Evolutionary conservation across 805 yeast species (phyloP).

Genomic region (Wickerhamomyces xylosicus): DNA sequence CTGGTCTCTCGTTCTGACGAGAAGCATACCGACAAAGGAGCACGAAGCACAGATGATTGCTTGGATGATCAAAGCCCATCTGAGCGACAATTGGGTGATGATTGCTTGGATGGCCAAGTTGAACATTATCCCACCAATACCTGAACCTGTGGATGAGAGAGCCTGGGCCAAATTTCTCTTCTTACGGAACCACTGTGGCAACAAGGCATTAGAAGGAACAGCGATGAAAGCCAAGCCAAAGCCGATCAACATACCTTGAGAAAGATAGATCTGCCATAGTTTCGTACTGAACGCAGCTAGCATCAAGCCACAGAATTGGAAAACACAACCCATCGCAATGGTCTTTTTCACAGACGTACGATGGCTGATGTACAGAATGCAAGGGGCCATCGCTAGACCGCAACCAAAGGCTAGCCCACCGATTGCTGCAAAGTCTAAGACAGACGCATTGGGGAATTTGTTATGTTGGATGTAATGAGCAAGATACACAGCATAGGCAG

Average conservation of each 20-base stretch:
- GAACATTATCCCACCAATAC: slow-evolving; percentile 34
- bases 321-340: slow-evolving; percentile 35
- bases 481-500: slow-evolving; percentile 45
- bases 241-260: slow-evolving; percentile 60
- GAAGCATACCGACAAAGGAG: slow-evolving; percentile 21
- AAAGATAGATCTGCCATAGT: slow-evolving; percentile 54
- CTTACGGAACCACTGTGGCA: slow-evolving; percentile 66
- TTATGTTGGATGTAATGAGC: slow-evolving; percentile 43
- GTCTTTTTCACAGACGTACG: slow-evolving; percentile 31
- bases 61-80: slow-evolving; percentile 27
- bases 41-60: slow-evolving; percentile 26
- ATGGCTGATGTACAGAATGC: slow-evolving; percentile 21
- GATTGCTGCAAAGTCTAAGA: slow-evolving; percentile 51
- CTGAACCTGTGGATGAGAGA: slow-evolving; percentile 29
- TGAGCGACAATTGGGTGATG: slow-evolving; percentile 18
- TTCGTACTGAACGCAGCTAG: slow-evolving; percentile 49
- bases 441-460: slow-evolving; percentile 40
- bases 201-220: slow-evolving; percentile 44
- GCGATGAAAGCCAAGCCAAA: slow-evolving; percentile 40
- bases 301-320: slow-evolving; percentile 45
- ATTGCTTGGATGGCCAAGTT: slow-evolving; percentile 26
- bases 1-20: slow-evolving; percentile 29
- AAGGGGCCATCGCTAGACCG: slow-evolving; percentile 53
- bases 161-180: slow-evolving; percentile 41
- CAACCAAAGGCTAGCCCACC: slow-evolving; percentile 53